Conservation (phyloP, 2,329 filamentous ascomycete genomes). For the Tolypocladium cylindrosporum region DNA sequence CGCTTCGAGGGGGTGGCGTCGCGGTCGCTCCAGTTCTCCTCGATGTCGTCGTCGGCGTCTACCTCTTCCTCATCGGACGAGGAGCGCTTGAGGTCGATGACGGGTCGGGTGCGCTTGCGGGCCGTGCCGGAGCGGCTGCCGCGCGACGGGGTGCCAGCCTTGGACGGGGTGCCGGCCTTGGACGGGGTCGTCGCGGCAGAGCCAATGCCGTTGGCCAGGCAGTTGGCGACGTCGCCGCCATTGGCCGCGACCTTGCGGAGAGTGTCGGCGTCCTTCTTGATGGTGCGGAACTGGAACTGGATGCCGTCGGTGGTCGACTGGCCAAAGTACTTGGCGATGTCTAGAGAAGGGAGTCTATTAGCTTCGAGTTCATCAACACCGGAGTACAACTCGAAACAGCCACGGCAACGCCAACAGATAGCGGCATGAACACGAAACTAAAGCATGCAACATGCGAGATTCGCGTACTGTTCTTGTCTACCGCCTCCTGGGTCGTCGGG, state of each 20-base stretch:
- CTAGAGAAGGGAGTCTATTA: constrained; percentile 20
- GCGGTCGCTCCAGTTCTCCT: constrained; percentile 19
- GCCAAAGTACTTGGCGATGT: constrained; percentile 50
- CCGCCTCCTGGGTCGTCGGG: constrained; percentile 25
- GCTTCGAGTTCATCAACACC: not conserved
- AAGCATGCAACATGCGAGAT: not conserved
- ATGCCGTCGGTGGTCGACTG: constrained; percentile 47
- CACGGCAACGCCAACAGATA: not conserved
- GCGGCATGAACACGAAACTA: not conserved
- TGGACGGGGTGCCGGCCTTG: constrained; percentile 16
- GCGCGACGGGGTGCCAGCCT: constrained; percentile 8
- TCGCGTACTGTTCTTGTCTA: constrained; percentile 32
- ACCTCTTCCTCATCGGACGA: constrained; percentile 15
- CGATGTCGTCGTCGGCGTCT: constrained; percentile 16
- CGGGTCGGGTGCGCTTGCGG: constrained; percentile 13
- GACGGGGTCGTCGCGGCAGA: constrained; percentile 19
- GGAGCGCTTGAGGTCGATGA: constrained; percentile 15
- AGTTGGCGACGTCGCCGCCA: constrained; percentile 34
- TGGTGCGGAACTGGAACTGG: constrained; percentile 48
- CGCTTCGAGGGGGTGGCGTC: constrained; percentile 29
- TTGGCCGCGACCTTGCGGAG: constrained; percentile 33
- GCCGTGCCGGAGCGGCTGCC: constrained; percentile 12
- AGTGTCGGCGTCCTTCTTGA: constrained; percentile 42
- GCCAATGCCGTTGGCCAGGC: constrained; percentile 18
- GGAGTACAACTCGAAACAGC: not conserved